These are phyloP conservation scores for Hemerocallis citrina DNA, from an alignment of 106 monocot species.

Conservation along the genomic window DNA sequence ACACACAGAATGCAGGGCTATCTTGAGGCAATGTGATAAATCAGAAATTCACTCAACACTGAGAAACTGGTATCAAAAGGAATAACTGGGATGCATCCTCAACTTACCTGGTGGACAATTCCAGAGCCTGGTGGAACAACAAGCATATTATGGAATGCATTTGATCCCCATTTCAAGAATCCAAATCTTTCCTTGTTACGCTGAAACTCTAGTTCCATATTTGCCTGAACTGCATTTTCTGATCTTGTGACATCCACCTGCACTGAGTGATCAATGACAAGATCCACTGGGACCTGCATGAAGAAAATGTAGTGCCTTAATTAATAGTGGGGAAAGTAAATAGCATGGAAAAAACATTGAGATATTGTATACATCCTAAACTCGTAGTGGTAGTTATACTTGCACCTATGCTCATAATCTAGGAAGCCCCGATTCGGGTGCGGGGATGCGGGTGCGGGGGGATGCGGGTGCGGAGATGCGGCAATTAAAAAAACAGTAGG, in stretches of 20 bases:
- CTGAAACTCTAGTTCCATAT: constrained; percentile 93
- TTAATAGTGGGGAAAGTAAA: background rate
- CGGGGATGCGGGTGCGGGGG: no score
- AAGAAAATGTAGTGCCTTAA: background rate
- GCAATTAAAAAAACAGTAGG: no score
- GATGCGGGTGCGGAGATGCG: no score
- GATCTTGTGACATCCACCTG: constrained; percentile 89
- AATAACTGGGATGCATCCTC: background rate
- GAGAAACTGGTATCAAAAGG: no score
- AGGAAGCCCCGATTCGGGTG: no score
- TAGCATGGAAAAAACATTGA: background rate
- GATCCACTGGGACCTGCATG: constrained; percentile 82
- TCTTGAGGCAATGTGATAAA: background rate
- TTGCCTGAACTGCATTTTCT: constrained; percentile 78
- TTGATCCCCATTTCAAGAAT: constrained; percentile 92
- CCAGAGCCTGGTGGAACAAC: constrained; percentile 98
- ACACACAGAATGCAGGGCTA: background rate
- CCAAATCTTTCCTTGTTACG: constrained; percentile 90
- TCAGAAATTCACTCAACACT: background rate
- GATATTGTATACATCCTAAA: no score
- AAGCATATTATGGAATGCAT: constrained; percentile 90
- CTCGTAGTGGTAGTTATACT: background rate
- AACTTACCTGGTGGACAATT: constrained; percentile 90
- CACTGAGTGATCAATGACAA: constrained; percentile 65
- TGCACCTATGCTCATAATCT: no score